These are phyloP conservation scores for Danielozyma ontarioensis DNA, from an alignment of 805 yeast species.

Conservation along the genomic window DNA sequence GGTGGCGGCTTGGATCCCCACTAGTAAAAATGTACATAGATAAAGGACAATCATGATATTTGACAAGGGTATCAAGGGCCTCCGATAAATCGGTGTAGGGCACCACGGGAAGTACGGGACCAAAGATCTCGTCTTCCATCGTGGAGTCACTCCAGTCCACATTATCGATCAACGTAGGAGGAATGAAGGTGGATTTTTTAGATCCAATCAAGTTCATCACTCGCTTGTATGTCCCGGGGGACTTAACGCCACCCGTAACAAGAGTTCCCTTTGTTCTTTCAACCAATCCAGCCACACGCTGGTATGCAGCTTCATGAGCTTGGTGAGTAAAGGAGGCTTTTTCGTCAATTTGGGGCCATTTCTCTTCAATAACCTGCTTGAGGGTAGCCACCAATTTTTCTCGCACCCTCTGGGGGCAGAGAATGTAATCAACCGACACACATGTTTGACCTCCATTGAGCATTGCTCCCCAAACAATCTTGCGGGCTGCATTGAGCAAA, in stretches of 20 bases:
- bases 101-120: slow-evolving; percentile 80
- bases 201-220: slow-evolving; percentile 12
- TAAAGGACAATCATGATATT: slow-evolving; percentile 67
- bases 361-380: slow-evolving; percentile 33
- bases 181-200: slow-evolving; percentile 42
- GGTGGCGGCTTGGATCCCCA: slow-evolving; percentile 38
- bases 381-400: slow-evolving; percentile 44
- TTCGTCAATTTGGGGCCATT: slow-evolving; percentile 37
- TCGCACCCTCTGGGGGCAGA: slow-evolving; percentile 56
- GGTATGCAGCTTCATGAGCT: slow-evolving; percentile 49
- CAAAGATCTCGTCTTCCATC: slow-evolving; percentile 78
- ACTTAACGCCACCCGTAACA: slow-evolving; percentile 43
- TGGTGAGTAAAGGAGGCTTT: slow-evolving; percentile 49
- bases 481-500: slow-evolving; percentile 42
- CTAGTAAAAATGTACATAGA: slow-evolving; percentile 67
- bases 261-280: slow-evolving; percentile 47
- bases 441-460: slow-evolving; percentile 88
- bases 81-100: slow-evolving; percentile 42
- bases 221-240: too few relatives aligned
- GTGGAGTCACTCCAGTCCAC: slow-evolving; percentile 62
- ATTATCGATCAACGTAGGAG: slow-evolving; percentile 69
- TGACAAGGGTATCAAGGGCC: slow-evolving; percentile 39
- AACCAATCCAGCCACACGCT: slow-evolving; percentile 41
- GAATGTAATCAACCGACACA: slow-evolving; percentile 78
- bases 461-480: slow-evolving; percentile 75